Conservation (phyloP, 805 yeast species). For the Candida suzukii region DNA sequence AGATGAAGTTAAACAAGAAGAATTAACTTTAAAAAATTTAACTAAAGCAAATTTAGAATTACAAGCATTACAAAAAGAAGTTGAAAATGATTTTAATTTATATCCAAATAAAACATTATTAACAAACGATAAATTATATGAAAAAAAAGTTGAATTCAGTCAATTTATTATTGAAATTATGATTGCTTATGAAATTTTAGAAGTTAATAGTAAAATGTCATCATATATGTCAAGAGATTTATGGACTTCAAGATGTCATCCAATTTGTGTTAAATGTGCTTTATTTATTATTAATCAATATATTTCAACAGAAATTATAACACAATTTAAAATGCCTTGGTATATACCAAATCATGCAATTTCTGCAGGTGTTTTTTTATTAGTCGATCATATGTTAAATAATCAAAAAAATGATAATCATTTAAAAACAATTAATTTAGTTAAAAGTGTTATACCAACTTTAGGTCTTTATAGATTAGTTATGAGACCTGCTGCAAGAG, state of each 20-base stretch:
- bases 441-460: conserved; percentile 11
- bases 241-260: conserved; percentile 16
- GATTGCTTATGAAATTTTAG: conserved; percentile 18
- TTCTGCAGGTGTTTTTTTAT: conserved; percentile 20
- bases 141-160: conserved; percentile 9
- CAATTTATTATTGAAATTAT: conserved; percentile 11
- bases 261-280: conserved; percentile 16
- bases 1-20: conserved; percentile 10
- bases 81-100: conserved; percentile 8
- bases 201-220: conserved; percentile 23
- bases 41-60: conserved; percentile 20
- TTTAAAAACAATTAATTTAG: conserved; percentile 9
- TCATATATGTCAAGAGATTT: conserved; percentile 15
- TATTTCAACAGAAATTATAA: conserved; percentile 10
- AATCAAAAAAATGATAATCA: conserved; percentile 12
- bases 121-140: conserved; percentile 7
- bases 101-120: conserved; percentile 13
- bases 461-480: conserved; percentile 16
- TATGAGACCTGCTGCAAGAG: conserved; percentile 24
- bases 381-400: conserved; percentile 22
- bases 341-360: conserved; percentile 17
- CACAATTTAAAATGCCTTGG: conserved; percentile 16
- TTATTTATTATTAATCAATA: conserved; percentile 9
- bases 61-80: conserved; percentile 14
- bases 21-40: conserved; percentile 10